Base-by-base conservation (phyloP, 208 protist species). In the Wallacemonas collosoma region DNA sequence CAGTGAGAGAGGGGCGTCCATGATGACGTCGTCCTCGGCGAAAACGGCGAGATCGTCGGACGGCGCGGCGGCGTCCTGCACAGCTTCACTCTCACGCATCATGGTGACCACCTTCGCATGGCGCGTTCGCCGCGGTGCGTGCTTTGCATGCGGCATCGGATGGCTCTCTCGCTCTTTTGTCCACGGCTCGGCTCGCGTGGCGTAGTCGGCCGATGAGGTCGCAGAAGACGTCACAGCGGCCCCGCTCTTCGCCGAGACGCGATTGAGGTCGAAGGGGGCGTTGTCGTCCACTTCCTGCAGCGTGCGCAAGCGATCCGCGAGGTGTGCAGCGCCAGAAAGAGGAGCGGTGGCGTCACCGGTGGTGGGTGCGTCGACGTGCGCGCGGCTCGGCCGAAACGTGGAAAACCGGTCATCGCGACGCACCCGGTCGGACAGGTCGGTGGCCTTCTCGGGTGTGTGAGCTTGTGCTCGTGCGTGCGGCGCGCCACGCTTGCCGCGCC, bases 11-110 rank as follows among this genome's bases (percentile, higher is more conserved):
- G 85, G 85, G 9, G 74, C 78, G 45, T 82, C 73, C 17, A 89
- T 74, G 17, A 89, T 76, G 36, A 89, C 75, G 65, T 87, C 84
- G 51, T 89, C 85, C 62, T 89, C 84, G 38, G 80, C 53, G 1
- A 83, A 51, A 1, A 69, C 76, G n/a, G 64, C 65, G 9, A 67
- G 41, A 44, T 60, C 41, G 40, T 62, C 1, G 45, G 17, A 17
- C 3, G 2, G 5, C 6, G 38, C 44, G 60, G 15, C 69, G 15
- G 14, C 50, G 15, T 73, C 68, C 5, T 41, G 12, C 39, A 55
- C 7, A 39, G 44, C 9, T 47, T 72, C 62, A 11, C 62, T 63
- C 41, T 8, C n/a, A 26, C 15, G 12, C 2, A 39, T 17, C 5
- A 39, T 6, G 4, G 44, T 48, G 35, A 17, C n/a, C 4, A 26